Percentiles rank a stretch among this genome's conserved stretches.
Conservation (phyloP, 208 protist genomes). For the Acanthamoeba royreba region DNA sequence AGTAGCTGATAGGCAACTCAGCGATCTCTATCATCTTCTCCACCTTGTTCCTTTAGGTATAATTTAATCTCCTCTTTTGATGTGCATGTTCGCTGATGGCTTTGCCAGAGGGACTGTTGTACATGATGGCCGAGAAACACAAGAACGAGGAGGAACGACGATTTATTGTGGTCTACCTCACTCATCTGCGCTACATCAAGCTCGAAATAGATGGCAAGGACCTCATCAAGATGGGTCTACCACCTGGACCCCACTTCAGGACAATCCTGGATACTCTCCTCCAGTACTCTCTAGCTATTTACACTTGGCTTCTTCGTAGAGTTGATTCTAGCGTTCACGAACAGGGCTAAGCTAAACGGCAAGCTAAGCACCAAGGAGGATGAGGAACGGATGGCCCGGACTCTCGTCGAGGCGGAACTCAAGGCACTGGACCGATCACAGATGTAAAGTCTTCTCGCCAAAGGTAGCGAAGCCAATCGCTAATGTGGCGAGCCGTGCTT, state of each 20-base stretch:
- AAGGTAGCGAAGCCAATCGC: too few relatives aligned
- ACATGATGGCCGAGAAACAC: constrained; percentile 11
- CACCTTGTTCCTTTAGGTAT: neutral
- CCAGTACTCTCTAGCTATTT: neutral
- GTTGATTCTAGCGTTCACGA: too few relatives aligned
- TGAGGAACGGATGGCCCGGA: neutral
- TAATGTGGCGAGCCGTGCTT: neutral
- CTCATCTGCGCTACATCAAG: neutral
- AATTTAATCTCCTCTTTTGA: too few relatives aligned
- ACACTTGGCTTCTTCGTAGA: too few relatives aligned
- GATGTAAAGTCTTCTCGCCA: neutral
- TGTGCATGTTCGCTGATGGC: too few relatives aligned
- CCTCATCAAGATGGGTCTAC: neutral
- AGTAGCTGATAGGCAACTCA: neutral
- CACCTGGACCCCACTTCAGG: neutral
- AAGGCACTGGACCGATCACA: neutral
- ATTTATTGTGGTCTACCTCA: neutral
- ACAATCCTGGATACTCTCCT: neutral
- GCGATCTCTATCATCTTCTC: neutral
- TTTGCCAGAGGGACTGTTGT: constrained; percentile 29
- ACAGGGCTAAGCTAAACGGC: neutral
- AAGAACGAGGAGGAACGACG: constrained; percentile 19
- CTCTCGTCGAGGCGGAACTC: neutral
- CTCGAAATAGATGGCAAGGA: neutral
- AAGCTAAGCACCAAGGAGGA: neutral